Base-by-base conservation (phyloP, 768 basidiomycete genomes). In the Trametes cinnabarina region DNA sequence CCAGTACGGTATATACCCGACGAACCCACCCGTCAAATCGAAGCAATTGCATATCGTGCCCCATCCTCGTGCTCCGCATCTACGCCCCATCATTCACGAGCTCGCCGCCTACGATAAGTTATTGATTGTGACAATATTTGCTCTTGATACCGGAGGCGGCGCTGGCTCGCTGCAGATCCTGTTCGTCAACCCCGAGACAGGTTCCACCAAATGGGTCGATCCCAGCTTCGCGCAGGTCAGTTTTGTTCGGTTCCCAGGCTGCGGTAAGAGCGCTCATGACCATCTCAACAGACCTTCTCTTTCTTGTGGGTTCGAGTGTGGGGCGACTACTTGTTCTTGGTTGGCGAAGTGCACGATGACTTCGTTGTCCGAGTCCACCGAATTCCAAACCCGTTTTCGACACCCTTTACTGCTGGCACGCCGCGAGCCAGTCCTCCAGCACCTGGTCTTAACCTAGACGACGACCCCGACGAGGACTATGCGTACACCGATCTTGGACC, bases 251-350 rank as follows among this genome's bases (percentile, higher is more conserved):
- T n/a, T n/a, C n/a, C n/a, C n/a, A n/a, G n/a, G n/a, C n/a, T n/a
- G n/a, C n/a, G n/a, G n/a, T n/a, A n/a, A n/a, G n/a, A n/a, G n/a
- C n/a, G n/a, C n/a, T n/a, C n/a, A n/a, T n/a, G n/a, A n/a, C n/a
- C n/a, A n/a, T n/a, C n/a, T n/a, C n/a, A n/a, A 4, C 48, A 76
- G 74, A 61, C 66, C 20, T 68, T 76, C 23, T 65, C 69, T 20
- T 68, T 71, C 54, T 43, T 76, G 7, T 72, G 71, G 44, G 68
- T 76, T 37, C 68, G 69, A 42, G 54, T 78, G 34, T 69, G 65
- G 48, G 60, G 64, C 3, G 62, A 66, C 11, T 70, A 67, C 37
- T 61, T 78, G 15, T 63, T 73, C 28, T 57, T 77, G 23, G 60
- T 73, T 2, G 74, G 74, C 3, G 63, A 68, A 54, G 57, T 68